Conservation (phyloP, 352 stramenopile species). For the Phytophthora agathidicida region DNA sequence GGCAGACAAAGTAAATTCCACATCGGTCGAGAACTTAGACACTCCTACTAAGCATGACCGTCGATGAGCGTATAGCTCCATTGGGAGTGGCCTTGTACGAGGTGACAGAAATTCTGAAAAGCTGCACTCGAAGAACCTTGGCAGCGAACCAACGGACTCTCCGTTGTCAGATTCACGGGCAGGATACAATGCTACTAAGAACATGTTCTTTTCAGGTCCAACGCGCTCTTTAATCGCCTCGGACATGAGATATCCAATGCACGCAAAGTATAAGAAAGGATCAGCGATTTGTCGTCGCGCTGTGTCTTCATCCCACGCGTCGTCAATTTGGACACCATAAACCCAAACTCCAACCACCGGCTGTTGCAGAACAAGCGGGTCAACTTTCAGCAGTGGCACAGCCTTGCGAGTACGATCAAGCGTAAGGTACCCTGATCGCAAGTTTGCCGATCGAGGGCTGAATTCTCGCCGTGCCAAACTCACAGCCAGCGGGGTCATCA, state of each 20-base stretch:
- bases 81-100: conserved; percentile 22
- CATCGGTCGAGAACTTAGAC: conserved; percentile 52
- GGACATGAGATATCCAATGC: conserved; percentile 58
- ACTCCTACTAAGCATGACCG: conserved; percentile 62
- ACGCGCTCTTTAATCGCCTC: conserved; percentile 66
- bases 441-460: conserved; percentile 24
- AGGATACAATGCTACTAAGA: conserved; percentile 73
- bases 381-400: conserved; percentile 72
- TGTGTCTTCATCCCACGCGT: conserved; percentile 48
- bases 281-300: conserved; percentile 45
- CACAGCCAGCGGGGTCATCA: conserved; percentile 76
- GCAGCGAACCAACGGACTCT: conserved; percentile 40
- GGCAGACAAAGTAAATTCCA: conserved; percentile 52
- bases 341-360: conserved; percentile 80
- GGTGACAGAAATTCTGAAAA: conserved; percentile 37
- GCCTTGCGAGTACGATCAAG: conserved; percentile 79
- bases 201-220: conserved; percentile 55
- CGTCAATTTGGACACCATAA: conserved; percentile 64
- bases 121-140: conserved; percentile 78
- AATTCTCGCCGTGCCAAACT: conserved; percentile 70
- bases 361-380: conserved; percentile 69
- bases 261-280: conserved; percentile 66
- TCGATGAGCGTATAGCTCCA: conserved; percentile 46
- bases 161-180: conserved; percentile 13
- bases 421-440: conserved; percentile 69